These are phyloP conservation scores for Hanseniaspora lachancei DNA, from an alignment of 805 yeast genomes.

Conservation along the genomic window DNA sequence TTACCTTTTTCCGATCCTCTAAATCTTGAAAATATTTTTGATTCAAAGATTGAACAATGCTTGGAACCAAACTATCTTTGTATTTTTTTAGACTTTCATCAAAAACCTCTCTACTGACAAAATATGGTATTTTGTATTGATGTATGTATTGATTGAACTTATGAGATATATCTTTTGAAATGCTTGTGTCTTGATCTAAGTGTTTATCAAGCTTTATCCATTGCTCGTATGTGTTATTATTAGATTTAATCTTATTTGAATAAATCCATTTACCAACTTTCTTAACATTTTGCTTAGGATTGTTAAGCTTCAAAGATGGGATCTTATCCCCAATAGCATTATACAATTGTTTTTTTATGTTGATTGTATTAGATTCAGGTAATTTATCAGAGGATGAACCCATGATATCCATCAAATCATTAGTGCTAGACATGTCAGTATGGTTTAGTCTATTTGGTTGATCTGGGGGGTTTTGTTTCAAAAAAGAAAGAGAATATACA, in stretches of 20 bases:
- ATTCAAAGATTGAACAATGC: background rate
- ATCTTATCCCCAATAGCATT: slow-evolving; percentile 82
- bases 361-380: slow-evolving; percentile 22
- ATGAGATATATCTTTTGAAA: slow-evolving; percentile 30
- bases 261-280: slow-evolving; percentile 27
- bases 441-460: background rate
- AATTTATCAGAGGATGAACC: slow-evolving; percentile 25
- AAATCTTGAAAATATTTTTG: background rate
- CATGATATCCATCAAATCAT: slow-evolving; percentile 66
- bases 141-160: slow-evolving; percentile 65
- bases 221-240: slow-evolving; percentile 28
- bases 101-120: slow-evolving; percentile 41
- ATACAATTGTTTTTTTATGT: slow-evolving; percentile 82
- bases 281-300: slow-evolving; percentile 43
- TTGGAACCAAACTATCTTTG: background rate
- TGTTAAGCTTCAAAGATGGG: slow-evolving; percentile 61
- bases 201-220: slow-evolving; percentile 68
- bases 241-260: background rate
- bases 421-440: slow-evolving; percentile 27
- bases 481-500: background rate
- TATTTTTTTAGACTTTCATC: slow-evolving; percentile 28
- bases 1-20: slow-evolving; percentile 11
- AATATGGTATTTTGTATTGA: slow-evolving; percentile 52
- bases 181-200: slow-evolving; percentile 71
- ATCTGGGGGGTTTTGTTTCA: background rate